Evolutionary conservation across 1,284 basidiomycete genomes (phyloP).

Genomic region (Puccinia coronata): DNA sequence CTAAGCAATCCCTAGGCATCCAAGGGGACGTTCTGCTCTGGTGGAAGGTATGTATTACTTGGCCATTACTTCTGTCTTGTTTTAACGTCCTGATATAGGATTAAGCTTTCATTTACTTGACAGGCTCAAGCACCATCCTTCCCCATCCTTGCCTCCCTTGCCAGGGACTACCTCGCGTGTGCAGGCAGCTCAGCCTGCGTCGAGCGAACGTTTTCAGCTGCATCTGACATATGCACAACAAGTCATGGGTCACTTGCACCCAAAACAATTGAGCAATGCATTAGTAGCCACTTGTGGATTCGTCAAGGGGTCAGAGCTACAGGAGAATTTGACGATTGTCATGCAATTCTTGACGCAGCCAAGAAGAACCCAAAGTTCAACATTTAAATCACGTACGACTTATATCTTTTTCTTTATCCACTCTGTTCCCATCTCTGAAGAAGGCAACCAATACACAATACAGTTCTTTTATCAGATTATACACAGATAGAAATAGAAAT

Average conservation of each 20-base stretch:
- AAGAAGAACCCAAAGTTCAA: not conserved
- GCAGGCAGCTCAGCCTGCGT: not conserved
- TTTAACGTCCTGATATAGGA: not conserved
- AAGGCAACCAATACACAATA: too few species aligned
- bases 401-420: too few species aligned
- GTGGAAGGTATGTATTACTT: conserved; percentile 20
- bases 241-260: not conserved
- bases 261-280: too few species aligned
- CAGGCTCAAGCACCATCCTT: not conserved
- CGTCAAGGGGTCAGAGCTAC: not conserved
- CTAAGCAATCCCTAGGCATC: not conserved
- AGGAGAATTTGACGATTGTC: not conserved
- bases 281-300: conserved; percentile 9
- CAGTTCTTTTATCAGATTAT: too few species aligned
- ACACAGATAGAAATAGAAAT: too few species aligned
- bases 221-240: not conserved
- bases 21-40: not conserved
- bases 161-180: not conserved
- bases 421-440: too few species aligned
- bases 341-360: not conserved
- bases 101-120: not conserved
- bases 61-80: not conserved
- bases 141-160: not conserved
- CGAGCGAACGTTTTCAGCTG: not conserved
- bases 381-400: too few species aligned